Base-by-base conservation (phyloP, 306 rosid species). In the Senna tora region DNA sequence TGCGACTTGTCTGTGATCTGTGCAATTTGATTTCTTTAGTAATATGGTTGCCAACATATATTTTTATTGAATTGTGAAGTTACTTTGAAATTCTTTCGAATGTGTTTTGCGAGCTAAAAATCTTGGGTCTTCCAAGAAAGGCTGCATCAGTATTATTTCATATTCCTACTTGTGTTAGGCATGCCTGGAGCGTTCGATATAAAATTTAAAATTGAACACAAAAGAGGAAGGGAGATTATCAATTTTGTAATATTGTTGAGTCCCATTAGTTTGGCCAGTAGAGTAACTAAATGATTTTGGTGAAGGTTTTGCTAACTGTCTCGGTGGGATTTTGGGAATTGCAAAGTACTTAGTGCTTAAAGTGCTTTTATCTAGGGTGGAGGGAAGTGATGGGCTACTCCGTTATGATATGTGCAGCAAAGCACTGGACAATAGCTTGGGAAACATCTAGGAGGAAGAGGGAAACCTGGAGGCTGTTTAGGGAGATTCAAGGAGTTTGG, bases 191-290 rank as follows among this genome's bases (percentile, higher is more conserved):
- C 51, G 16, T 52, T 64, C 51, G 45, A 52, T 64, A 45, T 32
- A n/a, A 9, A 16, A 28, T 60, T 28, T 59, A 38, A 59, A 59
- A 21, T 76, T 21, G 54, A 71, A 32, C 12, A 36, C 22, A 59
- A 49, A 21, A 9, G 6, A 34, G 42, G 63, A 9, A 51, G 47
- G 46, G 55, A 50, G 16, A 21, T 46, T 1, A 36, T 12, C 10
- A 49, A 25, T n/a, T 67, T 43, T 76, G 21, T 67, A 52, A 20
- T 25, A 49, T 39, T 46, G n/a, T 33, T 38, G 5, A 56, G 42
- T 22, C 28, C 70, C 39, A 39, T 68, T 53, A 21, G 33, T 53
- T 76, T 68, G 56, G 38, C 58, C 32, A 38, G 22, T 75, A 47
- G 49, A 43, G 38, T 38, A 13, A 22, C 3, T 25, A 25, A 1